Evolutionary conservation across 108 stramenopile genomes (phyloP).

Genomic region (Seminavis robusta): DNA sequence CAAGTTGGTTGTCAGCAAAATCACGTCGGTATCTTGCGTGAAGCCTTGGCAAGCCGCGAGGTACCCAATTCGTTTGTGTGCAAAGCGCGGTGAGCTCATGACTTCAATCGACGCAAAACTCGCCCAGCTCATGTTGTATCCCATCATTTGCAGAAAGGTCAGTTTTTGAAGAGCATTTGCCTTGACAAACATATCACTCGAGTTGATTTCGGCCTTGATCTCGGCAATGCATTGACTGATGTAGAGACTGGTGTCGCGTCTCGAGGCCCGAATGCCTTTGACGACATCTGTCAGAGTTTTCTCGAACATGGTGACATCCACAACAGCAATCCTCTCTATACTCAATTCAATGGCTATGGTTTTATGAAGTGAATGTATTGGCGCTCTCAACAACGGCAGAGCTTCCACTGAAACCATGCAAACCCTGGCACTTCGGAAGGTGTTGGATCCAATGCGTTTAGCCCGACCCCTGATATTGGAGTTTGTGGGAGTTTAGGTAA

Average conservation of each 20-base stretch:
- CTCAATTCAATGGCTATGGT: background rate
- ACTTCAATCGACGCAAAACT: slow-evolving; percentile 93
- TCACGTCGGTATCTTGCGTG: slow-evolving; percentile 93
- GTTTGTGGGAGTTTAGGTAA: no score
- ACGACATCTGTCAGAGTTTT: slow-evolving; percentile 93
- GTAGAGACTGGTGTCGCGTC: slow-evolving; percentile 90
- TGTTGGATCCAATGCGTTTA: no score
- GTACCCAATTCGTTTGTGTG: slow-evolving; percentile 94
- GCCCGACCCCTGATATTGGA: no score
- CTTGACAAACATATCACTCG: slow-evolving; percentile 89
- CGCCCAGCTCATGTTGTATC: slow-evolving; percentile 97
- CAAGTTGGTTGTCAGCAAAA: slow-evolving; percentile 95
- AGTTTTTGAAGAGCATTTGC: slow-evolving; percentile 95
- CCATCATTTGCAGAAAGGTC: slow-evolving; percentile 98
- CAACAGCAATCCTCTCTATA: no score
- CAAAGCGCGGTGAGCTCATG: slow-evolving; percentile 94
- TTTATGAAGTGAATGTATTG: background rate
- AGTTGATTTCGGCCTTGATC: slow-evolving; percentile 92
- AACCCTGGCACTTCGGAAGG: no score
- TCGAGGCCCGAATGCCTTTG: slow-evolving; percentile 96
- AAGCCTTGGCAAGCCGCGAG: slow-evolving; percentile 95
- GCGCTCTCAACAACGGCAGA: no score
- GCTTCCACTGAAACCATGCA: no score
- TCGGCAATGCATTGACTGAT: slow-evolving; percentile 94
- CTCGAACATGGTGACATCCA: slow-evolving; percentile 92